A percentile compares a stretch with the other conserved stretches of the same genome.
These are phyloP conservation scores for Sphaerulina vaccinii DNA, from an alignment of 2,329 filamentous ascomycete species.

Conservation along the genomic window DNA sequence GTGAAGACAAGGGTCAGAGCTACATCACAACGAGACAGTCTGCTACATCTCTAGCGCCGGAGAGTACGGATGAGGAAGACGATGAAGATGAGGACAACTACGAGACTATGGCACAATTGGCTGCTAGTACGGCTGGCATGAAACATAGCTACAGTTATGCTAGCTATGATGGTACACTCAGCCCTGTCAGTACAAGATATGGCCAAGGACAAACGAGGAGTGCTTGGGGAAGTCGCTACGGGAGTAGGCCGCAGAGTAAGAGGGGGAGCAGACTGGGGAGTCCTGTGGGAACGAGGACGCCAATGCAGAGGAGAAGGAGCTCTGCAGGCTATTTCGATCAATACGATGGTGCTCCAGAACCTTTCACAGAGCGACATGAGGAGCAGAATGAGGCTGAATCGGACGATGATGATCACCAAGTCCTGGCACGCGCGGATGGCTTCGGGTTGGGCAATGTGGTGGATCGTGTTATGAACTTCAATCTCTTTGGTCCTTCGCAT, in stretches of 20 bases:
- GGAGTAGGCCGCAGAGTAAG: conserved; percentile 41
- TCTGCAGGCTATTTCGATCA: conserved; percentile 35
- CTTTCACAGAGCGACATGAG: conserved; percentile 13
- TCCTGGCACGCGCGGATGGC: conserved; percentile 53
- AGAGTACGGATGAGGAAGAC: conserved; percentile 28
- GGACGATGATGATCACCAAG: conserved; percentile 47
- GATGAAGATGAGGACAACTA: conserved; percentile 39
- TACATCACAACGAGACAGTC: conserved; percentile 54
- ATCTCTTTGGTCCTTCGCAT: conserved; percentile 53
- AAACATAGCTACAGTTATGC: conserved; percentile 6
- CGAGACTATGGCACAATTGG: conserved; percentile 35
- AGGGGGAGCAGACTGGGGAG: conserved; percentile 43
- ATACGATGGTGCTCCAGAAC: neutral
- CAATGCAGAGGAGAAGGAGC: conserved; percentile 20
- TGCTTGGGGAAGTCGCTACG: conserved; percentile 35
- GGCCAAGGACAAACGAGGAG: conserved; percentile 23
- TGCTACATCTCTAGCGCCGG: conserved; percentile 49
- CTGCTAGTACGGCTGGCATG: conserved; percentile 28
- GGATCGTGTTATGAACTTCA: conserved; percentile 59
- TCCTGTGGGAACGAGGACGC: conserved; percentile 40
- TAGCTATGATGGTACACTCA: conserved; percentile 20
- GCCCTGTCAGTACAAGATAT: conserved; percentile 24
- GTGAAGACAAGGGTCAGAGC: conserved; percentile 62
- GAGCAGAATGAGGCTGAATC: conserved; percentile 34
- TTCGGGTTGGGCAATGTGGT: conserved; percentile 58